Evolutionary conservation across 805 yeast genomes (phyloP).

Genomic region (Lachancea thermotolerans): DNA sequence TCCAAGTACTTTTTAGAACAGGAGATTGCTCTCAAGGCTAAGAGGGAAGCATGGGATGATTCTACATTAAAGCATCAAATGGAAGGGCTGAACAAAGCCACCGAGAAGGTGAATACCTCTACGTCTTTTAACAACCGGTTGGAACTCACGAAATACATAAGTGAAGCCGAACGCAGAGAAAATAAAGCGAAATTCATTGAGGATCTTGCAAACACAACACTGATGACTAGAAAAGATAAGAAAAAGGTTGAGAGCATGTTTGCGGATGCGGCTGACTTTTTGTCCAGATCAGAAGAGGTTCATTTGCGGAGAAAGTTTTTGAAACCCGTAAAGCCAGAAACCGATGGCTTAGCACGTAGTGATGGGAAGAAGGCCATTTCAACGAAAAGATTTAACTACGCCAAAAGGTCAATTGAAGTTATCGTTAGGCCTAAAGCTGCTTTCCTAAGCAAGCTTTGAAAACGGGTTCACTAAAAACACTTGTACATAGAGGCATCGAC

Average conservation of each 20-base stretch:
- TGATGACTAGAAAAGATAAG: conserved; percentile 26
- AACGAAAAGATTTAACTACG: conserved; percentile 56
- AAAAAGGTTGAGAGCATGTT: conserved; percentile 40
- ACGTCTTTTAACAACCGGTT: conserved; percentile 26
- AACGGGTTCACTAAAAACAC: background rate
- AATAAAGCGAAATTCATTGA: conserved; percentile 23
- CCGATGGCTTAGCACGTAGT: conserved; percentile 35
- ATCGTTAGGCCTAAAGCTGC: conserved; percentile 51
- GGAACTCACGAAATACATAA: conserved; percentile 17
- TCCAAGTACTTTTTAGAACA: conserved; percentile 47
- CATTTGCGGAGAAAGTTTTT: conserved; percentile 44
- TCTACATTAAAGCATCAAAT: conserved; percentile 23
- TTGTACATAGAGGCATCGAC: conserved; percentile 2
- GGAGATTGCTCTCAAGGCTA: conserved; percentile 37
- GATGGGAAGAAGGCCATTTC: conserved; percentile 45
- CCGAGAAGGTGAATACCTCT: conserved; percentile 13
- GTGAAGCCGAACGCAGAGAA: conserved; percentile 28
- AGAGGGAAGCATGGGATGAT: conserved; percentile 31
- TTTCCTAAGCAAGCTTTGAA: conserved; percentile 29
- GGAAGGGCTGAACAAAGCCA: conserved; percentile 11
- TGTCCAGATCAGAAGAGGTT: conserved; percentile 29
- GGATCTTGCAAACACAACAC: conserved; percentile 13
- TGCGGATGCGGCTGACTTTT: conserved; percentile 24
- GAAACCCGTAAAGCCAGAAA: conserved; percentile 51
- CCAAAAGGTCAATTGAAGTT: conserved; percentile 43